These are phyloP conservation scores for Botryotinia convoluta DNA, from an alignment of 2,329 filamentous ascomycete genomes.

Conservation along the genomic window DNA sequence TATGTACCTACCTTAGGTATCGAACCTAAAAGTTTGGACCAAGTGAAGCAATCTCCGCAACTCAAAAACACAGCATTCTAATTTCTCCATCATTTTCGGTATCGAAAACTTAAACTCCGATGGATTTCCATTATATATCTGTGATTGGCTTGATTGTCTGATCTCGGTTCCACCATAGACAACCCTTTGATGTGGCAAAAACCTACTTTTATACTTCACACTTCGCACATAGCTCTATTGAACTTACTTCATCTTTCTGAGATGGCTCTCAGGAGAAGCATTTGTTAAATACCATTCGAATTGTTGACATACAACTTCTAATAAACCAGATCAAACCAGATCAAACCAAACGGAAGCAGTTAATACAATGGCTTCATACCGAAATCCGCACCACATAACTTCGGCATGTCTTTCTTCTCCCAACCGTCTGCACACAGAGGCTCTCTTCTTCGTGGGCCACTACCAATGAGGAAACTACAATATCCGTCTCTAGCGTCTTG, in stretches of 20 bases:
- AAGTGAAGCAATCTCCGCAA: neutral
- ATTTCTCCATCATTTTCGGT: conserved; percentile 7
- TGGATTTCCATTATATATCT: neutral
- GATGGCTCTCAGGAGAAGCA: neutral
- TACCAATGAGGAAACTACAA: neutral
- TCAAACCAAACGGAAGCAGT: neutral
- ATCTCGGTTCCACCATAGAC: neutral
- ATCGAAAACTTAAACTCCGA: conserved; percentile 15
- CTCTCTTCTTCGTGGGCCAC: neutral
- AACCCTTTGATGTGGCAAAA: neutral
- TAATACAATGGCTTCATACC: neutral
- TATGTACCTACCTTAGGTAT: neutral
- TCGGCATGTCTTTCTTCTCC: neutral
- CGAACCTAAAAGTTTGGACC: neutral
- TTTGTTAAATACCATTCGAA: neutral
- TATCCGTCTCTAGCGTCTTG: neutral
- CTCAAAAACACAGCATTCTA: conserved; percentile 9
- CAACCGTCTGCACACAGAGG: neutral
- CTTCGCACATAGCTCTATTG: neutral
- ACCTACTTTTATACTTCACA: neutral
- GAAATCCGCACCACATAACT: neutral
- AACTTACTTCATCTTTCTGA: neutral
- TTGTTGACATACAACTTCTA: neutral
- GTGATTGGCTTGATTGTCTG: neutral
- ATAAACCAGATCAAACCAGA: too few relatives aligned